These are phyloP conservation scores for Metschnikowia similis DNA, from an alignment of 805 yeast species.

Conservation along the genomic window DNA sequence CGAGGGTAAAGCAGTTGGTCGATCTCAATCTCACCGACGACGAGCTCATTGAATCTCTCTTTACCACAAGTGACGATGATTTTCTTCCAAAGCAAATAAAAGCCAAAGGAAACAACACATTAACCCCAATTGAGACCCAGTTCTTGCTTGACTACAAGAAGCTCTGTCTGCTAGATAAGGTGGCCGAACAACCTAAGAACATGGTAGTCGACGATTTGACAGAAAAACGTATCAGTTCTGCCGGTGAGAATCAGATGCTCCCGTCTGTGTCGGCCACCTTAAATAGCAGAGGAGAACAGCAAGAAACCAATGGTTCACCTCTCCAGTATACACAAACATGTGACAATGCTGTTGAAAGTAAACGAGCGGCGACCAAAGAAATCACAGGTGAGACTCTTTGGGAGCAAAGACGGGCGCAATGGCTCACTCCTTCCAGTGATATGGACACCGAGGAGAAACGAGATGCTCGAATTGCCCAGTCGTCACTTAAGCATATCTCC, in stretches of 20 bases:
- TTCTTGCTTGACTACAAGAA: conserved; percentile 32
- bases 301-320: not conserved
- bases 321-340: not conserved
- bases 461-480: conserved; percentile 10
- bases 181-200: conserved; percentile 6
- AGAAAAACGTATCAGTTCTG: not conserved
- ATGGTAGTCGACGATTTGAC: not conserved
- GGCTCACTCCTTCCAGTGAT: conserved; percentile 49
- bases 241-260: not conserved
- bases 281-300: not conserved
- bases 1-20: conserved; percentile 37
- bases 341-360: not conserved
- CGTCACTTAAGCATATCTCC: conserved; percentile 35
- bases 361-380: not conserved
- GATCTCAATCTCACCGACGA: conserved; percentile 48
- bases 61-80: conserved; percentile 38
- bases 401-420: conserved; percentile 62
- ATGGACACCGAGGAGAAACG: conserved; percentile 15
- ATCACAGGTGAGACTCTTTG: conserved; percentile 59
- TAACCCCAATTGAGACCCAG: conserved; percentile 25
- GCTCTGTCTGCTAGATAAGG: conserved; percentile 29
- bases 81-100: conserved; percentile 22
- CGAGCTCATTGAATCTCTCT: conserved; percentile 48
- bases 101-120: conserved; percentile 14
- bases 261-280: not conserved